Base-by-base conservation (phyloP, 192 early-diverging fungal species). In the Coemansia sp. region DNA sequence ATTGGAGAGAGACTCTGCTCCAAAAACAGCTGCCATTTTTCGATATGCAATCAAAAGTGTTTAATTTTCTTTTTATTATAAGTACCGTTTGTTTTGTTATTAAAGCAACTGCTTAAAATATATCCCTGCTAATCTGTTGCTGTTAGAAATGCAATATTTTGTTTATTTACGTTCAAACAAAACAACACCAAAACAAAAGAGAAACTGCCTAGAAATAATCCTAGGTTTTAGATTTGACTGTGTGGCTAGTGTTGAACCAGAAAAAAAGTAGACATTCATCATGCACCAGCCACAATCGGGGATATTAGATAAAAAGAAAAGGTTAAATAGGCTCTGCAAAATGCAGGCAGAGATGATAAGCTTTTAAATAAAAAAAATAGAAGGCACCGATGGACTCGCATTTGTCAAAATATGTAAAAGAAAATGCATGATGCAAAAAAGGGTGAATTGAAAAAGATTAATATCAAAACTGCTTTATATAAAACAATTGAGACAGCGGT, bases 281-380 rank as follows among this genome's bases (percentile, higher is more conserved):
- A 42, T 46, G 54, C 65, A 45, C 54, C 32, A 57, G 52, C 63
- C 43, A 40, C 49, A 55, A n/a, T 16, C n/a, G 39, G 54, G 55
- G 55, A 66, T 55, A 54, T 26, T 63, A 48, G 47, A 36, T 37
- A 54, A 54, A 12, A 26, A 52, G 6, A 52, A 56, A 57, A 66
- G 26, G 40, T 41, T 56, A 41, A 66, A 43, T 26, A 26, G 26
- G 26, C 26, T 26, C 26, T 26, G 26, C 26, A 26, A 26, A 26
- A 26, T 26, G 26, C 26, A 26, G 26, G 26, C 26, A 26, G 26
- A 26, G 26, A 26, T 26, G 26, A 26, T 26, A 26, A 26, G 26
- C 26, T 26, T 26, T 26, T 26, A 26, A 26, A 26, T 3, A 26
- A 3, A 26, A 49, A 49, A 26, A 49, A 49, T 16, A 49, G 19